phyloP scores from a whole-genome alignment of 2,329 filamentous ascomycete species.

The Leptosphaerulina australis region DNA sequence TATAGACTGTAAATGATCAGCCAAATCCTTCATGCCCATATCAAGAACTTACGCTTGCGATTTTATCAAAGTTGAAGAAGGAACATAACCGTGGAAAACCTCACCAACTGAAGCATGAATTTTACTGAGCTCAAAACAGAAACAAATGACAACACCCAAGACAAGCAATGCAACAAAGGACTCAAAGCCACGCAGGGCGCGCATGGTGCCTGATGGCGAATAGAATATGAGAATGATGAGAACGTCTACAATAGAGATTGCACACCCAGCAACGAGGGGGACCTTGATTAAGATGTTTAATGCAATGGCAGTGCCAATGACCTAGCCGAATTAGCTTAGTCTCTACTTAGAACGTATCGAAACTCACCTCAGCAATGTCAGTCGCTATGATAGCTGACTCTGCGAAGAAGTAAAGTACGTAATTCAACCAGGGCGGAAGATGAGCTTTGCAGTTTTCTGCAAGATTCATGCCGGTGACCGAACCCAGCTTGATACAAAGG shows the following conservation, averaged over 20 bases:
- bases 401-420: conserved; percentile 60
- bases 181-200: conserved; percentile 59
- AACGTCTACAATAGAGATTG: conserved; percentile 63
- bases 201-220: conserved; percentile 58
- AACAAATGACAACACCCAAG: conserved; percentile 62
- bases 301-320: conserved; percentile 63
- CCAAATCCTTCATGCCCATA: background rate
- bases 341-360: background rate
- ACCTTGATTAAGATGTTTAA: conserved; percentile 61
- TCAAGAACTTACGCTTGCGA: conserved; percentile 53
- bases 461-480: conserved; percentile 57
- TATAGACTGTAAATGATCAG: conserved; percentile 53
- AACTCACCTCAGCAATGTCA: conserved; percentile 60
- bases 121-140: conserved; percentile 62
- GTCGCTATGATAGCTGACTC: conserved; percentile 64
- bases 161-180: conserved; percentile 61
- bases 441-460: conserved; percentile 57
- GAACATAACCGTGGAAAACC: conserved; percentile 62
- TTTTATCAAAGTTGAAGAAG: conserved; percentile 58
- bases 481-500: conserved; percentile 65
- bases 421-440: conserved; percentile 61
- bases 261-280: conserved; percentile 62
- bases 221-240: conserved; percentile 64
- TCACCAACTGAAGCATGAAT: conserved; percentile 59
- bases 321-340: conserved; percentile 37